Evolutionary conservation across 1,284 basidiomycete species (phyloP).

Genomic region (Hypsizygus ulmarius): DNA sequence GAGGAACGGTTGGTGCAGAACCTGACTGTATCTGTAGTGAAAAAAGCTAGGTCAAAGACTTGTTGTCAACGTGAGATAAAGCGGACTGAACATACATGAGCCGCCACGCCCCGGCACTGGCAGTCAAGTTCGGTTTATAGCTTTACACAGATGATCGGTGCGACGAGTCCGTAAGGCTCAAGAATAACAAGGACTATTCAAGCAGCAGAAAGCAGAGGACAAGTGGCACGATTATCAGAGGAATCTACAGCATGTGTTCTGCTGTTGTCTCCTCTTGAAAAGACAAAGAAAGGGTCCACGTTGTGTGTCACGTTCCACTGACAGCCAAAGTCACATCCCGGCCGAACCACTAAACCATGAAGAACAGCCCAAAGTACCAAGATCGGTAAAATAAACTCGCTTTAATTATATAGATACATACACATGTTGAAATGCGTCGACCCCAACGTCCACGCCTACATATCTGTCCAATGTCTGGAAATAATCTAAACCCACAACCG

Average conservation of each 20-base stretch:
- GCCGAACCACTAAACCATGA: too few species aligned
- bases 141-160: slow-evolving; percentile 8
- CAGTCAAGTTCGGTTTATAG: slow-evolving; percentile 11
- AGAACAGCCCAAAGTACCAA: too few species aligned
- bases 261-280: slow-evolving; percentile 20
- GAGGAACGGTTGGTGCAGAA: slow-evolving; percentile 21
- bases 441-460: too few species aligned
- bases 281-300: slow-evolving; percentile 24
- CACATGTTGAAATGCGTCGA: too few species aligned
- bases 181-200: slow-evolving; percentile 12
- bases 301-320: slow-evolving; percentile 23
- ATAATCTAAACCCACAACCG: background rate
- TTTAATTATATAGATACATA: too few species aligned
- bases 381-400: too few species aligned
- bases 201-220: slow-evolving; percentile 13
- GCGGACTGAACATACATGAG: slow-evolving; percentile 16
- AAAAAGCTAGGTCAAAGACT: slow-evolving; percentile 10
- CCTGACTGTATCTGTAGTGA: slow-evolving; percentile 19
- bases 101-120: slow-evolving; percentile 14
- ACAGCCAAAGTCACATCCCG: slow-evolving; percentile 1
- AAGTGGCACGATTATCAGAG: slow-evolving; percentile 21
- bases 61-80: slow-evolving; percentile 3
- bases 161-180: slow-evolving; percentile 9
- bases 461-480: too few species aligned
- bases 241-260: slow-evolving; percentile 33